These are phyloP conservation scores for Russula abietina DNA, from an alignment of 768 basidiomycete species.

Conservation along the genomic window DNA sequence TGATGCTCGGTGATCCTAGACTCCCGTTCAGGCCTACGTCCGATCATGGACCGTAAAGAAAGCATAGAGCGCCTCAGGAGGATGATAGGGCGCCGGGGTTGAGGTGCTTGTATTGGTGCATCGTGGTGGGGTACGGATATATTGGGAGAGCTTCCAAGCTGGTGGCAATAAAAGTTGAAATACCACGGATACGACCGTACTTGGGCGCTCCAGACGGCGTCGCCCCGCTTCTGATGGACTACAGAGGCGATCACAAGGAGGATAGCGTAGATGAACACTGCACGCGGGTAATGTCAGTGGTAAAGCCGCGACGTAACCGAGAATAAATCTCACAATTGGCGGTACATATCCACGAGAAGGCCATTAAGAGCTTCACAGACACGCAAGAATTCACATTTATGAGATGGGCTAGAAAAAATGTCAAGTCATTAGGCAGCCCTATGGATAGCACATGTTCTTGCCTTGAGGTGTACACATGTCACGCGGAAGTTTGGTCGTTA, in stretches of 20 bases:
- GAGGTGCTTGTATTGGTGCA: constrained; percentile 15
- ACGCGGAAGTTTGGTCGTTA: constrained; percentile 12
- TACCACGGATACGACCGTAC: constrained; percentile 22
- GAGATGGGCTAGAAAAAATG: constrained; percentile 6
- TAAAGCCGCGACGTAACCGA: not conserved
- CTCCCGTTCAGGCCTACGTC: not conserved
- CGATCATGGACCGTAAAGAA: constrained; percentile 6
- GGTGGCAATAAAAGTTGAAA: constrained; percentile 1
- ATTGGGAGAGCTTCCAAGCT: constrained; percentile 10
- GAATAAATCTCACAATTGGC: constrained; percentile 13
- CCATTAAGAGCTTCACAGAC: constrained; percentile 17
- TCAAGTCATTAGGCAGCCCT: not conserved
- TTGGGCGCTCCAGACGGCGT: constrained; percentile 16
- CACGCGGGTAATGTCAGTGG: not conserved
- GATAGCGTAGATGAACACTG: constrained; percentile 19
- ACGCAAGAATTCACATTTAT: constrained; percentile 12
- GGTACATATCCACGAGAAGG: constrained; percentile 24
- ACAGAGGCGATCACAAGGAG: constrained; percentile 12
- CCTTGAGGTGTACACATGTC: constrained; percentile 20
- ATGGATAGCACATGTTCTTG: not conserved
- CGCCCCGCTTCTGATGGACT: constrained; percentile 14
- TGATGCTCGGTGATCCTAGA: constrained; percentile 1
- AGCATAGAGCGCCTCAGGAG: constrained; percentile 5
- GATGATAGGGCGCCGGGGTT: constrained; percentile 17
- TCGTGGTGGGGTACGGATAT: not conserved